These are phyloP conservation scores for Ophiostoma fasciatum DNA, from an alignment of 2,329 filamentous ascomycete genomes.

Conservation along the genomic window DNA sequence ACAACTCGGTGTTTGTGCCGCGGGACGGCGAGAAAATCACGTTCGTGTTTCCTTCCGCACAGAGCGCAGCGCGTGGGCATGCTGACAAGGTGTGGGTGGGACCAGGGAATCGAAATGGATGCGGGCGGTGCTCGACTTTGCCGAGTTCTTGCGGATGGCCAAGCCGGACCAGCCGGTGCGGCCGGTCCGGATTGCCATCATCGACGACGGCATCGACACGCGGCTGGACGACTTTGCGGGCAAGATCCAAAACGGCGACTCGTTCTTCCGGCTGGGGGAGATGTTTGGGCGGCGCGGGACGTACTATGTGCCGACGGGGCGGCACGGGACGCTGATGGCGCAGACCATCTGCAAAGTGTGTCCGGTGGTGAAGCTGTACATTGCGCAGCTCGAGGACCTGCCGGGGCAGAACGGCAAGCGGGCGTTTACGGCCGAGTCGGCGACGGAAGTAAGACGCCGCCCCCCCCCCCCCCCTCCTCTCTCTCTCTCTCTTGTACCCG, in stretches of 20 bases:
- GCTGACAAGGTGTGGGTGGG: not conserved
- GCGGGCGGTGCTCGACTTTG: slow-evolving; percentile 2
- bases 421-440: slow-evolving; percentile 5
- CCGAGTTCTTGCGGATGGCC: not conserved
- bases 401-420: slow-evolving; percentile 1
- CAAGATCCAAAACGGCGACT: slow-evolving; percentile 6
- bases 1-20: slow-evolving; percentile 1
- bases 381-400: slow-evolving; percentile 7
- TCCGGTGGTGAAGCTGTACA: slow-evolving; percentile 5
- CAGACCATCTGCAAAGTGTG: slow-evolving; percentile 3
- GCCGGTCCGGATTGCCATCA: slow-evolving; percentile 6
- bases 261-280: slow-evolving; percentile 5
- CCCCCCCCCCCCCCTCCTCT: too few species aligned
- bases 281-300: slow-evolving; percentile 1
- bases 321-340: slow-evolving; percentile 7
- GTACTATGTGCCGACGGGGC: slow-evolving; percentile 7
- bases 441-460: too few species aligned
- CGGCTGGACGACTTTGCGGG: slow-evolving; percentile 3
- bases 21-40: not conserved
- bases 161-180: not conserved
- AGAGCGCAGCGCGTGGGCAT: too few species aligned
- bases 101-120: slow-evolving; percentile 5
- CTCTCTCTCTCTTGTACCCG: too few species aligned
- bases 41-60: too few species aligned
- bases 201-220: slow-evolving; percentile 8